phyloP scores from a whole-genome alignment of 192 early-diverging fungal genomes.

The Entomortierella lignicola region DNA sequence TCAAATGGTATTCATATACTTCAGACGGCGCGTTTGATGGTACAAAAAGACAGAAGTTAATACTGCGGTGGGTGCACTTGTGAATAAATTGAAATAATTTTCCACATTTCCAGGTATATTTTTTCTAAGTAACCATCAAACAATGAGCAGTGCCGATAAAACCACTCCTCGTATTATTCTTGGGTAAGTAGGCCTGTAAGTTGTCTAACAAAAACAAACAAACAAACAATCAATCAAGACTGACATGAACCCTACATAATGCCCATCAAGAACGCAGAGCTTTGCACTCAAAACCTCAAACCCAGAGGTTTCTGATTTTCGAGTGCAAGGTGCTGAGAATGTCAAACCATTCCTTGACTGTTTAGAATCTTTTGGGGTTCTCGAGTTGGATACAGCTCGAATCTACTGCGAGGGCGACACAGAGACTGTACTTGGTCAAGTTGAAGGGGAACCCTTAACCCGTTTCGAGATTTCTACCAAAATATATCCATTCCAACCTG shows the following conservation, averaged over 20 bases:
- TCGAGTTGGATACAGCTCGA: constrained; percentile 24
- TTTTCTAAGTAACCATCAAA: background rate
- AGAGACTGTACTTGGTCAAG: constrained; percentile 26
- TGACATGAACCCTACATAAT: background rate
- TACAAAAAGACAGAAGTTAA: no score
- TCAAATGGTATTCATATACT: no score
- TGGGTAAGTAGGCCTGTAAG: background rate
- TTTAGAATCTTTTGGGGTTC: constrained; percentile 10
- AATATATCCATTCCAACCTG: constrained; percentile 7
- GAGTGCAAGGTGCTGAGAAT: constrained; percentile 21
- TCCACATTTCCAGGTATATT: no score
- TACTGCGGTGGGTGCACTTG: no score
- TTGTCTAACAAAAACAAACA: no score
- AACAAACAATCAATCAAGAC: no score
- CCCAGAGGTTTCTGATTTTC: constrained; percentile 10
- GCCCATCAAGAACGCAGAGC: constrained; percentile 17
- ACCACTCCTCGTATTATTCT: constrained; percentile 19
- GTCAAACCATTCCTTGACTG: constrained; percentile 13
- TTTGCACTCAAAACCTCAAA: constrained; percentile 13
- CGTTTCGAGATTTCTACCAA: constrained; percentile 64
- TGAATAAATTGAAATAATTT: no score
- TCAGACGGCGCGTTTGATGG: no score
- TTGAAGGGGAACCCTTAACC: constrained; percentile 8
- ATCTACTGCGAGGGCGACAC: constrained; percentile 31
- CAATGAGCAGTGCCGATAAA: background rate